phyloP scores from a whole-genome alignment of 192 early-diverging fungal species.

The Phycomyces blakesleeanus region DNA sequence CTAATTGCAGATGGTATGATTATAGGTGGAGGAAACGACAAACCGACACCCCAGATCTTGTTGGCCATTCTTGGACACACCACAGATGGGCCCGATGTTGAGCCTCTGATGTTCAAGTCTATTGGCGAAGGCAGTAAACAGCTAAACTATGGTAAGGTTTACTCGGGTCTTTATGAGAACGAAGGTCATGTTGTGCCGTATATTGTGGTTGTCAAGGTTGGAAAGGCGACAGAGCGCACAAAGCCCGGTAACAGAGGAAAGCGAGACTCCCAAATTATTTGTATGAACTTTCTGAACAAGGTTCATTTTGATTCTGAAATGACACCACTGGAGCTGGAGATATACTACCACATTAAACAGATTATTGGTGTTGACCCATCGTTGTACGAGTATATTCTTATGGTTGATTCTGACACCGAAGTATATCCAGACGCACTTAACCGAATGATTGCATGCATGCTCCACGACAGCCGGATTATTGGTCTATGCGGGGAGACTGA shows the following conservation, averaged over 20 bases:
- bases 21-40: conserved; percentile 76
- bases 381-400: conserved; percentile 76
- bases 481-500: conserved; percentile 97
- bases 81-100: conserved; percentile 48
- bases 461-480: conserved; percentile 76
- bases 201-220: conserved; percentile 79
- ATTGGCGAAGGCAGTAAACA: conserved; percentile 76
- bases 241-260: conserved; percentile 85
- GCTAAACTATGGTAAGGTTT: conserved; percentile 79
- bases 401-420: conserved; percentile 80
- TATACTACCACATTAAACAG: conserved; percentile 83
- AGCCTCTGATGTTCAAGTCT: conserved; percentile 70
- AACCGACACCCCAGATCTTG: conserved; percentile 78
- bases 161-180: conserved; percentile 75
- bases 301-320: conserved; percentile 79
- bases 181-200: conserved; percentile 75
- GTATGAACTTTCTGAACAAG: conserved; percentile 79
- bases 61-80: conserved; percentile 68
- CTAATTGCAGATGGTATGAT: conserved; percentile 81
- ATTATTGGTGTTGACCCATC: conserved; percentile 78
- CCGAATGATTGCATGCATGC: conserved; percentile 79
- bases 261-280: conserved; percentile 80
- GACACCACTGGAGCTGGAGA: conserved; percentile 74
- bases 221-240: conserved; percentile 61
- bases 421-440: conserved; percentile 84